These are phyloP conservation scores for Phytophthora fragariae DNA, from an alignment of 352 stramenopile genomes.

Conservation along the genomic window DNA sequence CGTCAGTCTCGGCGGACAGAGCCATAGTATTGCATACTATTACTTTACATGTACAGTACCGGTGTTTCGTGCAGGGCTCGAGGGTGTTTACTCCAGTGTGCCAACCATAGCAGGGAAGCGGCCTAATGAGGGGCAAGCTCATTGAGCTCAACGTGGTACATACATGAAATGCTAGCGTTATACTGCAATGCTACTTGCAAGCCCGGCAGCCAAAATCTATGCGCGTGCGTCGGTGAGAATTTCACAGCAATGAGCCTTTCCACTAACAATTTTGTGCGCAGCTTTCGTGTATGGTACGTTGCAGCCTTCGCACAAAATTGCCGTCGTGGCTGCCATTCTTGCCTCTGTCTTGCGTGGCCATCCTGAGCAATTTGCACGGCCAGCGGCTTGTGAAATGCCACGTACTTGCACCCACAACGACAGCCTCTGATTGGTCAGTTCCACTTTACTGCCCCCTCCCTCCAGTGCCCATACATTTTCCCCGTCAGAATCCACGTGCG, in stretches of 20 bases:
- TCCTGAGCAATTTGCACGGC: background rate
- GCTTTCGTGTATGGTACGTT: background rate
- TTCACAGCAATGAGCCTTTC: background rate
- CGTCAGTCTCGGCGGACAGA: too few species aligned
- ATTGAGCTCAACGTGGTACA: too few species aligned
- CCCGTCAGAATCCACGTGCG: slow-evolving; percentile 14
- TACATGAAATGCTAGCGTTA: too few species aligned
- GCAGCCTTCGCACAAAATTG: background rate
- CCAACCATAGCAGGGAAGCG: background rate
- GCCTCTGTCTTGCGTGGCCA: background rate
- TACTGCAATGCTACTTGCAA: too few species aligned
- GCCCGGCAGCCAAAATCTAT: too few species aligned
- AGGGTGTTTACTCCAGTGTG: background rate
- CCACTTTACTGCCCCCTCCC: background rate
- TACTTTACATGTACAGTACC: too few species aligned
- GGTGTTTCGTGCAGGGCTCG: too few species aligned
- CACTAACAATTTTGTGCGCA: background rate
- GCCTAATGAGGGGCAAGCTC: too few species aligned
- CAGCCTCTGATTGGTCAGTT: background rate
- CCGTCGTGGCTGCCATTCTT: background rate
- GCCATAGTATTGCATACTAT: too few species aligned
- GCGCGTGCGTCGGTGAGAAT: too few species aligned
- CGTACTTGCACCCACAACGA: background rate
- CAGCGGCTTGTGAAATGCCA: background rate
- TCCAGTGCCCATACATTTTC: background rate